phyloP scores from a whole-genome alignment of 768 basidiomycete genomes.

The Phaeotremella fagi region DNA sequence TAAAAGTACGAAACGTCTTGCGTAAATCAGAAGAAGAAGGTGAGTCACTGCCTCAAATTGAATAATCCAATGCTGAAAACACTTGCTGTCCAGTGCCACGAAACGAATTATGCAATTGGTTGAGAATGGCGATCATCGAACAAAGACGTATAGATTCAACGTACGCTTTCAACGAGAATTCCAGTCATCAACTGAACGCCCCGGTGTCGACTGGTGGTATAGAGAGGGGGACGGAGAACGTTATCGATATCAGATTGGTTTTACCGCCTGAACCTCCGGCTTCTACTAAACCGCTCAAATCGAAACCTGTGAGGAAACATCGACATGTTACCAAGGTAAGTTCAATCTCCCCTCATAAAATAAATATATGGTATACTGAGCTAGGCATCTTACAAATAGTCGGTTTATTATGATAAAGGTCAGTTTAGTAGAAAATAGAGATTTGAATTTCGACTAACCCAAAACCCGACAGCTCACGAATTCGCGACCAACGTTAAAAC shows the following conservation, averaged over 20 bases:
- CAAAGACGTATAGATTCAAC: conserved; percentile 43
- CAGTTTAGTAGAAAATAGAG: no score
- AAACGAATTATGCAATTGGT: conserved; percentile 34
- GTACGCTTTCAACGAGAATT: conserved; percentile 35
- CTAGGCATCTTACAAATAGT: conserved; percentile 10
- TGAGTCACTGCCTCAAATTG: conserved; percentile 15
- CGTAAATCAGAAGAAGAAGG: conserved; percentile 41
- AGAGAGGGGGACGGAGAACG: conserved; percentile 15
- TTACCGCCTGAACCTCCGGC: conserved; percentile 41
- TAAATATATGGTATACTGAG: no score
- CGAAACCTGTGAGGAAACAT: conserved; percentile 30
- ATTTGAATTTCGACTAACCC: background rate
- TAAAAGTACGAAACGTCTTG: conserved; percentile 41
- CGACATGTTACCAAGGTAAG: conserved; percentile 31
- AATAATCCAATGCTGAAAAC: background rate
- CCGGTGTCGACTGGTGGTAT: conserved; percentile 23
- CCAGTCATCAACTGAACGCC: conserved; percentile 28
- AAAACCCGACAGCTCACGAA: conserved; percentile 10
- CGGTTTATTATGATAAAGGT: conserved; percentile 41
- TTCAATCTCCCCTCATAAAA: background rate
- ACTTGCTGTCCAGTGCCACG: conserved; percentile 30
- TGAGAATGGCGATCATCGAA: conserved; percentile 35
- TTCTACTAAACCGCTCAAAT: conserved; percentile 25
- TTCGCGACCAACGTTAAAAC: conserved; percentile 30
- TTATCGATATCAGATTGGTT: conserved; percentile 40